Conservation (phyloP, 768 basidiomycete species). For the Psilocybe cubensis region DNA sequence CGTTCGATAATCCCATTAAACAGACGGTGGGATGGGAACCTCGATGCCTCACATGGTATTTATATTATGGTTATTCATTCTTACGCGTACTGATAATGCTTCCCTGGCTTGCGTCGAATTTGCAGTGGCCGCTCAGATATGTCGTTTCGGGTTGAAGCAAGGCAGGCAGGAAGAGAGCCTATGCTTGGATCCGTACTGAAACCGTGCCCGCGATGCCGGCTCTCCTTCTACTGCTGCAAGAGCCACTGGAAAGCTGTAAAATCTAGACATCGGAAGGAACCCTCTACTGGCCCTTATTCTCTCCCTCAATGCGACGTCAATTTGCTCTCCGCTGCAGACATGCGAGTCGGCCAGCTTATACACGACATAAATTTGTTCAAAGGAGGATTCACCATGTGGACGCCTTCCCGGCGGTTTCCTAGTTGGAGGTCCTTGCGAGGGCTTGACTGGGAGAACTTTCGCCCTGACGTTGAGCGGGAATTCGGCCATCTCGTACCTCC, state of each 20-base stretch:
- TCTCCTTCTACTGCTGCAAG: conserved; percentile 33
- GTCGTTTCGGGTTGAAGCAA: conserved; percentile 26
- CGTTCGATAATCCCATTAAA: too few relatives aligned
- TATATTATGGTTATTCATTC: too few relatives aligned
- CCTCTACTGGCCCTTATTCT: conserved; percentile 24
- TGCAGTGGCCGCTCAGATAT: conserved; percentile 30
- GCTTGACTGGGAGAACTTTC: conserved; percentile 30
- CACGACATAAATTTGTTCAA: too few relatives aligned
- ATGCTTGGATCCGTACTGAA: conserved; percentile 10
- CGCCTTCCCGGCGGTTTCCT: too few relatives aligned
- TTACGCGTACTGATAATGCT: too few relatives aligned
- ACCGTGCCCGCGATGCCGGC: conserved; percentile 28
- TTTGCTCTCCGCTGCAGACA: conserved; percentile 24
- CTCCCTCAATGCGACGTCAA: conserved; percentile 34
- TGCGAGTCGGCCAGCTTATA: too few relatives aligned
- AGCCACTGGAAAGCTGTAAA: conserved; percentile 26
- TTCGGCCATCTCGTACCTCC: conserved; percentile 18
- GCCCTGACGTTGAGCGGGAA: conserved; percentile 14
- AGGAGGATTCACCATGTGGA: too few relatives aligned
- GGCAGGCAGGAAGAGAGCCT: neutral
- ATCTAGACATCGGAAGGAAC: conserved; percentile 18
- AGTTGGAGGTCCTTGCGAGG: too few relatives aligned
- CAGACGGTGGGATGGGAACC: too few relatives aligned
- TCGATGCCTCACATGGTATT: too few relatives aligned
- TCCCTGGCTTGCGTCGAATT: neutral